Conservation (phyloP, 768 basidiomycete genomes). For the Suillus weaverae region DNA sequence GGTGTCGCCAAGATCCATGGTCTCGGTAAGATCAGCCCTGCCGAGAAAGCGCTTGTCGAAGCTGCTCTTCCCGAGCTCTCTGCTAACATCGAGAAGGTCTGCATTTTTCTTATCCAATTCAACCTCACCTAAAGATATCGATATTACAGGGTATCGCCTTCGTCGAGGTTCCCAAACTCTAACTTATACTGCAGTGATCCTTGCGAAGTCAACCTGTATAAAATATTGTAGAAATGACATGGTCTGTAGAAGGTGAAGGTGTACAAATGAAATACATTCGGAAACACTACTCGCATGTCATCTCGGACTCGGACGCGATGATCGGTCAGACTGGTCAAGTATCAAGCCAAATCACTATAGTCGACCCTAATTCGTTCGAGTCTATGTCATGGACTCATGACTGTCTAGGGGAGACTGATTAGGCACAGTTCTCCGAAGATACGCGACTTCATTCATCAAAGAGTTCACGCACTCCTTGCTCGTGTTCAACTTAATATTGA, state of each 20-base stretch:
- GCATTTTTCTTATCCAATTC: slow-evolving; percentile 19
- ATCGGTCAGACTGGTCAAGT: not conserved
- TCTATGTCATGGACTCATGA: no score
- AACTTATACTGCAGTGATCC: slow-evolving; percentile 3
- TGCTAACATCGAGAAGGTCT: slow-evolving; percentile 69
- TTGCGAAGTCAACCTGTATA: not conserved
- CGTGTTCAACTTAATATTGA: not conserved
- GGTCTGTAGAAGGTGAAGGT: not conserved
- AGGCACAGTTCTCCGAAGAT: not conserved
- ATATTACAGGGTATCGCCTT: slow-evolving; percentile 26
- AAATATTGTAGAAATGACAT: not conserved
- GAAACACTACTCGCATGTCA: not conserved
- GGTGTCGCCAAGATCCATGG: slow-evolving; percentile 82
- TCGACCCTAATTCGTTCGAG: no score
- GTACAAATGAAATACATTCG: not conserved
- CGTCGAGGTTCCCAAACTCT: slow-evolving; percentile 29
- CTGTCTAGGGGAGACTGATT: not conserved
- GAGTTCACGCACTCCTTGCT: not conserved
- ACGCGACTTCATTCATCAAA: not conserved
- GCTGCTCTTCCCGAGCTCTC: slow-evolving; percentile 80
- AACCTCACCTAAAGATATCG: not conserved
- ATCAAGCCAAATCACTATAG: not conserved
- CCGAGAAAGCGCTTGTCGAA: slow-evolving; percentile 74
- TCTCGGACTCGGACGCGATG: not conserved
- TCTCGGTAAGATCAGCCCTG: slow-evolving; percentile 72